Evolutionary conservation across 129 eudicot genomes (phyloP), one percentile per base, ranked within the genome.

Genomic region (Oenanthe sinensis): DNA sequence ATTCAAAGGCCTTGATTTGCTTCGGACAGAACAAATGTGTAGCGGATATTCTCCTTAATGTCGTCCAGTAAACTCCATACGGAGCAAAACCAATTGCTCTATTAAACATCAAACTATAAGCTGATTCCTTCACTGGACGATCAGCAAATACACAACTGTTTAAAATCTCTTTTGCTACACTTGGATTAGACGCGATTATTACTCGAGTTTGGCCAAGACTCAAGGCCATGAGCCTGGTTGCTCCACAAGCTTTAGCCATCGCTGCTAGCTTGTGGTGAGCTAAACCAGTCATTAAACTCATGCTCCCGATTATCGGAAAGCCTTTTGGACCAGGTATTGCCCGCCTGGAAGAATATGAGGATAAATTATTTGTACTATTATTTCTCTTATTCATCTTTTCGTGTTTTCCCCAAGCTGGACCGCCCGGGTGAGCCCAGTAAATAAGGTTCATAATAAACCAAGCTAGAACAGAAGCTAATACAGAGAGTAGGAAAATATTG

Each of bases 61-160:
- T 84, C 44, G 91, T 75, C 99, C 99, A 96, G 84, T 96, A 92
- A 73, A 83, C 87, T 0, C 99, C 99, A 36, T 90, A 90, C 2
- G 97, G 97, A 0, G 99, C 99, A 50, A 96, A 96, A 74, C 97
- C 99, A 44, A 96, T 96, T 30, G 97, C 96, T 28, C 97, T 76
- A 81, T 90, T 86, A 85, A 96, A 96, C 97, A 96, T 92, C 37
- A 96, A 78, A 14, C 84, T 47, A 71, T 96, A 96, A 0, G 99
- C 97, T 1, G 99, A 92, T 76, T 88, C 97, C 26, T 96, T 89
- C 0, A 87, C 83, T 1, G 99, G 99, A 6, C 99, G 97, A 77
- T 96, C 95, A 11, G 87, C 87, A 40, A 96, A 96, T n/a, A 75
- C 82, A 1, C 90, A 70, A 69, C 85, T 85, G 85, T 83, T 89